These are phyloP conservation scores for Zymoseptoria pseudotritici DNA, from an alignment of 2,329 filamentous ascomycete genomes.

Conservation along the genomic window DNA sequence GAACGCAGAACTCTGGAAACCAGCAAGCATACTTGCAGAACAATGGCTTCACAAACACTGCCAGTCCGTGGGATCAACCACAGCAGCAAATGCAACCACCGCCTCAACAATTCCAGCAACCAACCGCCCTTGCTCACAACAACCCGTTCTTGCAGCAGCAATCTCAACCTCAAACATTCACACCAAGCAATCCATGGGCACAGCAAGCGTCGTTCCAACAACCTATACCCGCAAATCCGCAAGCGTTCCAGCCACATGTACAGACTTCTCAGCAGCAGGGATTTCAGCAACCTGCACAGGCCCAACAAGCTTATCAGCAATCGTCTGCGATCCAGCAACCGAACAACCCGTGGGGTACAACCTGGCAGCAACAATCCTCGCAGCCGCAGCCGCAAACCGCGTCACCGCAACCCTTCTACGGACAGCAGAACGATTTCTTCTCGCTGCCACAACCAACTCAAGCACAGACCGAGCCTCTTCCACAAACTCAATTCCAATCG, in stretches of 20 bases:
- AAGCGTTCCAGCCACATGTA: background rate
- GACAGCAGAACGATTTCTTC: constrained; percentile 25
- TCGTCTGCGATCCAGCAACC: constrained; percentile 4
- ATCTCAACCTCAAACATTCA: constrained; percentile 32
- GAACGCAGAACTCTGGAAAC: constrained; percentile 13
- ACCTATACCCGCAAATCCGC: constrained; percentile 2
- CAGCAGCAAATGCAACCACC: constrained; percentile 20
- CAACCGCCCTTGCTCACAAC: constrained; percentile 45
- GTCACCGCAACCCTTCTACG: constrained; percentile 21
- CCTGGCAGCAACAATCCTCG: constrained; percentile 18
- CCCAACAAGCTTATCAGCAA: background rate
- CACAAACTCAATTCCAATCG: constrained; percentile 11
- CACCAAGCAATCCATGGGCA: constrained; percentile 36
- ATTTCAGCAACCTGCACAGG: background rate
- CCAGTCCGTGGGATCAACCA: constrained; percentile 26
- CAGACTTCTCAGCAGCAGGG: background rate
- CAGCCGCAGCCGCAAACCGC: constrained; percentile 19
- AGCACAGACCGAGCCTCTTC: constrained; percentile 9
- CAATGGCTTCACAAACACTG: constrained; percentile 14
- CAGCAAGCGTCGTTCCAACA: constrained; percentile 17
- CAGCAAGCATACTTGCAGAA: constrained; percentile 20
- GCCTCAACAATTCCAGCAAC: constrained; percentile 20
- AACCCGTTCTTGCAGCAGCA: constrained; percentile 35
- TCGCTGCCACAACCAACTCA: constrained; percentile 18
- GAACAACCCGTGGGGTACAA: constrained; percentile 15